These are phyloP conservation scores for Laguncularia racemosa DNA, from an alignment of 345 rosid genomes.

Conservation along the genomic window DNA sequence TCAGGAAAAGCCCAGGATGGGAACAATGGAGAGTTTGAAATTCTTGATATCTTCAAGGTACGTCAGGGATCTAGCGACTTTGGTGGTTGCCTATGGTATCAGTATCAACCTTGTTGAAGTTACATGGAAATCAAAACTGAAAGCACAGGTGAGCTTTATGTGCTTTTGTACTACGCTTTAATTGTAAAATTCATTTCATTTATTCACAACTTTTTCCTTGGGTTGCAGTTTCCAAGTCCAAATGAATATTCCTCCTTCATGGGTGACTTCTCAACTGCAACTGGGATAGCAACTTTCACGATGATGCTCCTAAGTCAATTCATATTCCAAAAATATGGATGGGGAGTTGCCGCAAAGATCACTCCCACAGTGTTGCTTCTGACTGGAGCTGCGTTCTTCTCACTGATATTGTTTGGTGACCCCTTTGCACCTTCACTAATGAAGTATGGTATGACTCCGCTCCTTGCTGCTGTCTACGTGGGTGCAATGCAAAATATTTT, in stretches of 20 bases:
- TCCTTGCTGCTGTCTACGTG: slow-evolving; percentile 93
- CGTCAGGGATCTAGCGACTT: slow-evolving; percentile 88
- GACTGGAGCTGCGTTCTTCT: slow-evolving; percentile 92
- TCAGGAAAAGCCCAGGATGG: slow-evolving; percentile 89
- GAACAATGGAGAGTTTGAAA: slow-evolving; percentile 95
- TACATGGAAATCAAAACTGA: slow-evolving; percentile 98
- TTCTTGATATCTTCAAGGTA: slow-evolving; percentile 85
- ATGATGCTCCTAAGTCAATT: slow-evolving; percentile 95
- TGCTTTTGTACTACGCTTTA: background rate
- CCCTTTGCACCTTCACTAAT: slow-evolving; percentile 68
- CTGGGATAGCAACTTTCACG: slow-evolving; percentile 81
- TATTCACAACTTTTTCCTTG: background rate
- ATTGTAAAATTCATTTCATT: background rate
- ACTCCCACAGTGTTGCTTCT: slow-evolving; percentile 84
- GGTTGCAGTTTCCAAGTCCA: slow-evolving; percentile 84
- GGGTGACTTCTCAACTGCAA: slow-evolving; percentile 96
- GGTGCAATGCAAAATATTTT: slow-evolving; percentile 98
- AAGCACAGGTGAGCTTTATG: slow-evolving; percentile 76
- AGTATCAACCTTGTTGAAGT: slow-evolving; percentile 98
- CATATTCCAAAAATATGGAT: slow-evolving; percentile 78
- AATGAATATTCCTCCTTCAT: slow-evolving; percentile 94
- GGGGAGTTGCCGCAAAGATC: slow-evolving; percentile 95
- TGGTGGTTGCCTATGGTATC: slow-evolving; percentile 97
- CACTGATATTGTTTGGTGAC: slow-evolving; percentile 65
- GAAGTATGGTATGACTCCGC: slow-evolving; percentile 84